Percentiles rank a stretch among this genome's conserved stretches.
Conservation (phyloP, 2,329 filamentous ascomycete genomes). For the Fusarium pseudograminearum region DNA sequence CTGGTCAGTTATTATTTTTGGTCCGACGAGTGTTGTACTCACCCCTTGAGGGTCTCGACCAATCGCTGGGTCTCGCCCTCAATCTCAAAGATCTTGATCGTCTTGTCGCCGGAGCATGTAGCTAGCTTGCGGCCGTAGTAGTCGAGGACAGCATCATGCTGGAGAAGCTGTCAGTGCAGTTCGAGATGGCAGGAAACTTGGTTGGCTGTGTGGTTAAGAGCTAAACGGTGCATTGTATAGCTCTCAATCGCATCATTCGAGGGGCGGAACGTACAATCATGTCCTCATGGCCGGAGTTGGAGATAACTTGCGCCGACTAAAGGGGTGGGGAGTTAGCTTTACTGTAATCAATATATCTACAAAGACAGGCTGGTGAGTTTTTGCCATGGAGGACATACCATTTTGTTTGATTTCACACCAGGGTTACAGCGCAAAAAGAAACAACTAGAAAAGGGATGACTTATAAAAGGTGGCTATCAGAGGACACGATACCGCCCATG, state of each 20-base stretch:
- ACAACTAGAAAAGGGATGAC: slow-evolving; percentile 24
- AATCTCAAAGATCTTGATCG: slow-evolving; percentile 99
- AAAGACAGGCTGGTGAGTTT: too few relatives aligned
- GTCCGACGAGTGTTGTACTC: slow-evolving; percentile 48
- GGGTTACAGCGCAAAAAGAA: slow-evolving; percentile 30
- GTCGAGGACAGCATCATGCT: slow-evolving; percentile 98
- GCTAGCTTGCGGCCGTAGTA: slow-evolving; percentile 97
- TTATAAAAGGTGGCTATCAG: slow-evolving; percentile 41
- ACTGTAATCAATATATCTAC: slow-evolving; percentile 1
- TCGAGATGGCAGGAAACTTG: slow-evolving; percentile 10
- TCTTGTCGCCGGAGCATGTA: slow-evolving; percentile 97
- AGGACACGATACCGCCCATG: slow-evolving; percentile 50
- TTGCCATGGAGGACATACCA: too few relatives aligned
- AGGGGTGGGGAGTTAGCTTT: slow-evolving; percentile 47
- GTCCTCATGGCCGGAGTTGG: slow-evolving; percentile 81
- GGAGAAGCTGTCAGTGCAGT: slow-evolving; percentile 40
- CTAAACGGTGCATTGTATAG: slow-evolving; percentile 9
- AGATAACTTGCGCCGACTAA: slow-evolving; percentile 59
- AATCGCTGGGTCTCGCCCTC: slow-evolving; percentile 92
- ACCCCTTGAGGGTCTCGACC: slow-evolving; percentile 95
- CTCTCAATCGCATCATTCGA: slow-evolving; percentile 18
- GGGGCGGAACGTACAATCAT: slow-evolving; percentile 86
- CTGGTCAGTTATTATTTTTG: slow-evolving; percentile 29
- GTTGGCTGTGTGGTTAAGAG: neutral
- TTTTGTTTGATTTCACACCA: slow-evolving; percentile 38